A percentile compares a stretch with the other conserved stretches of the same genome.
Conservation (phyloP, 1,284 basidiomycete species). For the Paramarasmius palmivorus region DNA sequence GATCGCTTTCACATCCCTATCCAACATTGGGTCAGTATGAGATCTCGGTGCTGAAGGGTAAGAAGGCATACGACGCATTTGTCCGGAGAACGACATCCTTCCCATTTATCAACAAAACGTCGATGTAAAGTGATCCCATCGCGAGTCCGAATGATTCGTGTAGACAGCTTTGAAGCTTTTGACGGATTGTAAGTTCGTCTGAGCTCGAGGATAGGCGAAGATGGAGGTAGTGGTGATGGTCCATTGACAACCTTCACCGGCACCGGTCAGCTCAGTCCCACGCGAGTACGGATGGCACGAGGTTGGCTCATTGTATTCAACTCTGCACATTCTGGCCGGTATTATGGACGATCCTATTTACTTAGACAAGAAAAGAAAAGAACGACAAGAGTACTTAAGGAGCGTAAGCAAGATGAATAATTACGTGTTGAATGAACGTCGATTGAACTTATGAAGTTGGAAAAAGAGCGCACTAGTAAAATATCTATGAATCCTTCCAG, state of each 20-base stretch:
- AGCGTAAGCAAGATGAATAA: too few species aligned
- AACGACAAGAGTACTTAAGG: too few species aligned
- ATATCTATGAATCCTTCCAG: conserved; percentile 29
- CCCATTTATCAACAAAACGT: conserved; percentile 11
- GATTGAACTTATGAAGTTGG: too few species aligned
- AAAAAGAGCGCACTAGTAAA: too few species aligned
- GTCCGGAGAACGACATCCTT: conserved; percentile 9
- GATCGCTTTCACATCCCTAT: conserved; percentile 6
- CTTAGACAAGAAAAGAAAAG: too few species aligned
- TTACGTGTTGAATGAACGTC: too few species aligned
- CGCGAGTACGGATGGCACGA: too few species aligned
- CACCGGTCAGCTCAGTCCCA: too few species aligned
- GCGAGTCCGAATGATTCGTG: conserved; percentile 8
- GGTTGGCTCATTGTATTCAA: too few species aligned
- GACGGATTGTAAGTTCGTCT: conserved; percentile 9
- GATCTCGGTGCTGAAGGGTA: neutral
- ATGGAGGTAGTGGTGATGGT: conserved; percentile 5
- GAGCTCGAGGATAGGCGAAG: neutral
- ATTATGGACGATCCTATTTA: too few species aligned
- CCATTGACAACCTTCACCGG: too few species aligned
- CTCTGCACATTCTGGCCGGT: too few species aligned
- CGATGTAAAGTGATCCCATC: conserved; percentile 9
- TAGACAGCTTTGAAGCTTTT: conserved; percentile 8
- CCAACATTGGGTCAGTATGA: neutral
- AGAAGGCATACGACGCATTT: conserved; percentile 1